These are phyloP conservation scores for Eimeria tenella DNA, from an alignment of 169 alveolate genomes.

Conservation along the genomic window DNA sequence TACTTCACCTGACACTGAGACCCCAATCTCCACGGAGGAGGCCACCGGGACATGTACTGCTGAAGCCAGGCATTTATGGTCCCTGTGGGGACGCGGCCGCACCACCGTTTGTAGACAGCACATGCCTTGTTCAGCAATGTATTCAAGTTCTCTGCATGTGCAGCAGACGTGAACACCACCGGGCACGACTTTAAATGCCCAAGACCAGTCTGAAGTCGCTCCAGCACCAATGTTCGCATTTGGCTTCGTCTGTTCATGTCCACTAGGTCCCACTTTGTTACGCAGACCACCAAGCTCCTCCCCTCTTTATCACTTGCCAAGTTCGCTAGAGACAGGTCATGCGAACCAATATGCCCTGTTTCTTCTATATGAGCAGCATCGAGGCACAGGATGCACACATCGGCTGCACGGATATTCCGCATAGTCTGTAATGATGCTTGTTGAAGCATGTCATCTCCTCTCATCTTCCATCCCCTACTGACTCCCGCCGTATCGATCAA, in stretches of 20 bases:
- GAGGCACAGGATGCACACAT: slow-evolving; percentile 80
- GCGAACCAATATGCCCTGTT: slow-evolving; percentile 75
- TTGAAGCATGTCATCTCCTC: slow-evolving; percentile 73
- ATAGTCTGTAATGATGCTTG: slow-evolving; percentile 77
- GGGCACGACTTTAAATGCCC: slow-evolving; percentile 81
- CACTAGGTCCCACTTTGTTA: slow-evolving; percentile 83
- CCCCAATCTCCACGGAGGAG: slow-evolving; percentile 92
- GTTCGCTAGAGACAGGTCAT: slow-evolving; percentile 79
- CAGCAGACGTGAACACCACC: slow-evolving; percentile 79
- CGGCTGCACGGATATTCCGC: slow-evolving; percentile 76
- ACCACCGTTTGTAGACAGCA: slow-evolving; percentile 75
- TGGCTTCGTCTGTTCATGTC: slow-evolving; percentile 15
- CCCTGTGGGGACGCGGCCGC: slow-evolving; percentile 81
- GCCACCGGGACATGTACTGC: slow-evolving; percentile 78
- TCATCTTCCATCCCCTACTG: slow-evolving; percentile 80
- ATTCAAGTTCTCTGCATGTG: slow-evolving; percentile 75
- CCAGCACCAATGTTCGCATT: slow-evolving; percentile 66
- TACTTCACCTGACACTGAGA: slow-evolving; percentile 86
- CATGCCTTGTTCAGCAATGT: slow-evolving; percentile 74
- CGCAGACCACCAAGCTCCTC: slow-evolving; percentile 78
- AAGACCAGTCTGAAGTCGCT: slow-evolving; percentile 77
- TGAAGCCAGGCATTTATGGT: slow-evolving; percentile 80
- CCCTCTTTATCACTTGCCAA: slow-evolving; percentile 80
- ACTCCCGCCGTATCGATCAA: slow-evolving; percentile 91
- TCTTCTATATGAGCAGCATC: slow-evolving; percentile 68